These are phyloP conservation scores for Calvatia gigantea DNA, from an alignment of 768 basidiomycete genomes.

Conservation along the genomic window DNA sequence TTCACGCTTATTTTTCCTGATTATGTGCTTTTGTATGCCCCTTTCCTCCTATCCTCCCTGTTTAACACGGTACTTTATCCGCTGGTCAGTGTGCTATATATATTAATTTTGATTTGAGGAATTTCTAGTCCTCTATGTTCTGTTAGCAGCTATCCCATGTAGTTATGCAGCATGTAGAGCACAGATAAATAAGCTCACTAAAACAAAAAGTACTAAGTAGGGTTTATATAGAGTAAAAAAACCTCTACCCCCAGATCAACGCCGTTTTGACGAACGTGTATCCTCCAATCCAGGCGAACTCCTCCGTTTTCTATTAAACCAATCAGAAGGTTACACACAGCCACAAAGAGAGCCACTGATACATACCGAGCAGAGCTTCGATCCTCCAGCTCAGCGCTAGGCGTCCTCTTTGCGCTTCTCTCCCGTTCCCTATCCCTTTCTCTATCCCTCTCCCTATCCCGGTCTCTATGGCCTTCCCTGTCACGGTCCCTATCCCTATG, in stretches of 20 bases:
- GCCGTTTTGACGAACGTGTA: conserved; percentile 64
- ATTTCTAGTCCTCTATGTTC: neutral
- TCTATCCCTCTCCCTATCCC: neutral
- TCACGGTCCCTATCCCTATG: conserved; percentile 2
- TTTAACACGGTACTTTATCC: neutral
- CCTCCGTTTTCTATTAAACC: conserved; percentile 57
- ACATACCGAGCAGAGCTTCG: conserved; percentile 56
- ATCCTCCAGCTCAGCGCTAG: conserved; percentile 68
- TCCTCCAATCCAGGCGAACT: conserved; percentile 73
- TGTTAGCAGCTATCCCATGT: neutral
- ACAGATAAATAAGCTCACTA: neutral
- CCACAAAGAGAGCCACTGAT: neutral
- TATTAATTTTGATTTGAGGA: conserved; percentile 4
- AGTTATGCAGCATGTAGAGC: neutral
- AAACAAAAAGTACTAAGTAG: conserved; percentile 5
- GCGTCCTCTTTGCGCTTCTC: conserved; percentile 34
- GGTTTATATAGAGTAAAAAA: conserved; percentile 4
- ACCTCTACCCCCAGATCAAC: conserved; percentile 32
- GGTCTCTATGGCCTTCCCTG: neutral
- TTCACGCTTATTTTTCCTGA: neutral
- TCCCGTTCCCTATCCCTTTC: conserved; percentile 5
- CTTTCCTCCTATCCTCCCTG: neutral
- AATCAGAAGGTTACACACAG: neutral
- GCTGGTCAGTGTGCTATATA: conserved; percentile 5
- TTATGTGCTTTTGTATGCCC: conserved; percentile 6